Conservation (phyloP, 2,329 filamentous ascomycete genomes). For the Epichloe sibirici region DNA sequence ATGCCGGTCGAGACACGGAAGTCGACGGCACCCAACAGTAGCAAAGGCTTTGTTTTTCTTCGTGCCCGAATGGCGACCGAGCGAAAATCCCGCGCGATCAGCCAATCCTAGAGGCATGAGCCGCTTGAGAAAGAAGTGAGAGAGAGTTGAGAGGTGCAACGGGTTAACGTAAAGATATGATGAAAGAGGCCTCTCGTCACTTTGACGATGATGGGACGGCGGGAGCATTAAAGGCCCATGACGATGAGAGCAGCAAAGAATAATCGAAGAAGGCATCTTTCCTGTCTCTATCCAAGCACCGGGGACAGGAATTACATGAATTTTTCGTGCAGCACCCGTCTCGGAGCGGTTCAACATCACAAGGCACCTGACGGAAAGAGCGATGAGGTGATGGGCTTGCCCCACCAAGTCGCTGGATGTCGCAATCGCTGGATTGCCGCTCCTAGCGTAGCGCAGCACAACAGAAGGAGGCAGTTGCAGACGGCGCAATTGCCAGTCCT, state of each 20-base stretch:
- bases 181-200: neutral
- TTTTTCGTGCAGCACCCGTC: no score
- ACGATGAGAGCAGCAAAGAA: neutral
- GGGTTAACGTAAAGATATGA: neutral
- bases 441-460: conserved; percentile 1
- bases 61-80: neutral
- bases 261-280: neutral
- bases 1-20: neutral
- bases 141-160: neutral
- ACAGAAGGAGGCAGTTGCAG: neutral
- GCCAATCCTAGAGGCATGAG: neutral
- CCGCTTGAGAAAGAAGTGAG: neutral
- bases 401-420: conserved; percentile 5
- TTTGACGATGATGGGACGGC: neutral
- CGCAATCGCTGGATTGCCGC: conserved; percentile 6
- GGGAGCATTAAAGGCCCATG: neutral
- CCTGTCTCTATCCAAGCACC: neutral
- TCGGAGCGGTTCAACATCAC: neutral
- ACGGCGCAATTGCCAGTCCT: neutral
- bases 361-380: neutral
- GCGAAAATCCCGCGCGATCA: neutral
- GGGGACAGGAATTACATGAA: neutral
- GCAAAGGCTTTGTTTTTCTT: neutral
- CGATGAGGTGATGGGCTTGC: conserved; percentile 6
- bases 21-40: neutral